Conservation (phyloP, 2,329 filamentous ascomycete genomes). For the Monilinia laxa region DNA sequence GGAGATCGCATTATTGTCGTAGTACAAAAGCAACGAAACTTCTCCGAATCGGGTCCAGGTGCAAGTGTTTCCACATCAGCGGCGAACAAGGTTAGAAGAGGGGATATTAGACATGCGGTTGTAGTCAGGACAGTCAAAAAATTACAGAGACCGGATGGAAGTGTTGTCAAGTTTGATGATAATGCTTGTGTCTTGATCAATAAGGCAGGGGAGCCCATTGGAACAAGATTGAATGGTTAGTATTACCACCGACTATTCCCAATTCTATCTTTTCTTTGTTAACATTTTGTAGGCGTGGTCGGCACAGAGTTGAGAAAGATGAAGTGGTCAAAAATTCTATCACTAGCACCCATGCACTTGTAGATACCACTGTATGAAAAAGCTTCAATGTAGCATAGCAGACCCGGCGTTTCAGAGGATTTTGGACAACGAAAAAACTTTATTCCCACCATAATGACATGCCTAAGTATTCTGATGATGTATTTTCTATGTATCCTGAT, state of each 20-base stretch:
- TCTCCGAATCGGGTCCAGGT: conserved; percentile 69
- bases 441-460: conserved; percentile 12
- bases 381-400: conserved; percentile 10
- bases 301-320: conserved; percentile 84
- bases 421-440: conserved; percentile 11
- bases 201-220: conserved; percentile 94
- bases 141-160: conserved; percentile 82
- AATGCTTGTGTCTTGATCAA: conserved; percentile 98
- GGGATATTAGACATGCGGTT: conserved; percentile 94
- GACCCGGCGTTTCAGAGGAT: conserved; percentile 19
- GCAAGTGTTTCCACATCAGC: conserved; percentile 69
- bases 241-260: conserved; percentile 24
- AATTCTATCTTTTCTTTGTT: conserved; percentile 22
- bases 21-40: conserved; percentile 89
- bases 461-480: not conserved
- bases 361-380: conserved; percentile 42
- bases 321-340: conserved; percentile 98
- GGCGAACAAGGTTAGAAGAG: conserved; percentile 91
- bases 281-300: conserved; percentile 64
- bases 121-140: conserved; percentile 90
- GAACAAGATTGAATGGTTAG: conserved; percentile 79
- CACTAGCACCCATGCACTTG: conserved; percentile 82
- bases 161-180: conserved; percentile 90
- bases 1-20: conserved; percentile 97
- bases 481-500: conserved; percentile 20